Conservation (phyloP, 2,329 filamentous ascomycete genomes). For the Sordariomycetes sp. region DNA sequence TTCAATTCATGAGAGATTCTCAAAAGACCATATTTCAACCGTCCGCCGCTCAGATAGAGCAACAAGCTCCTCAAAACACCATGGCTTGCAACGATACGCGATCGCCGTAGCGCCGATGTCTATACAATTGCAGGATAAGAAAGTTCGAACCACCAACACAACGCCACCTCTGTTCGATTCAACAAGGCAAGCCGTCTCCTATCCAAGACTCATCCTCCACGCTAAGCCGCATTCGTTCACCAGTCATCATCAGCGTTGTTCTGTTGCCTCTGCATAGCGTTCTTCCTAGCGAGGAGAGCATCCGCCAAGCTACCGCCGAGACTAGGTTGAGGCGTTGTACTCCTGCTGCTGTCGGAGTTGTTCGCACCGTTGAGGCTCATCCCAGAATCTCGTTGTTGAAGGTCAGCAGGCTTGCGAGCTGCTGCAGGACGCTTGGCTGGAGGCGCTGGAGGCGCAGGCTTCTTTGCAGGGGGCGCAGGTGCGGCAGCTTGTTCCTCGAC, state of each 20-base stretch:
- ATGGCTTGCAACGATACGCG: neutral
- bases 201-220: no score
- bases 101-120: slow-evolving; percentile 1
- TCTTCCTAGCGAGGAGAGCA: slow-evolving; percentile 67
- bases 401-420: slow-evolving; percentile 60
- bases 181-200: no score
- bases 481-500: slow-evolving; percentile 78
- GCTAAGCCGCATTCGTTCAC: no score
- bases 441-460: slow-evolving; percentile 66
- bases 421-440: slow-evolving; percentile 72
- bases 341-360: slow-evolving; percentile 49
- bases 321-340: slow-evolving; percentile 63
- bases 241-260: slow-evolving; percentile 65
- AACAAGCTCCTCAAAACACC: slow-evolving; percentile 6
- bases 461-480: slow-evolving; percentile 50
- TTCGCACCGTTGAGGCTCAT: slow-evolving; percentile 51
- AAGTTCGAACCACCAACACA: no score
- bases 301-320: slow-evolving; percentile 68
- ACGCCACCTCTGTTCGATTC: no score
- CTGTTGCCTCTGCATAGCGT: slow-evolving; percentile 62
- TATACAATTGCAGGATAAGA: no score
- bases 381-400: slow-evolving; percentile 63
- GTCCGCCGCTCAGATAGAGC: neutral
- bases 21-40: neutral
- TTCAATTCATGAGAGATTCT: no score